Evolutionary conservation across 2,329 filamentous ascomycete genomes (phyloP).

Genomic region (Pseudogymnoascus sp.): DNA sequence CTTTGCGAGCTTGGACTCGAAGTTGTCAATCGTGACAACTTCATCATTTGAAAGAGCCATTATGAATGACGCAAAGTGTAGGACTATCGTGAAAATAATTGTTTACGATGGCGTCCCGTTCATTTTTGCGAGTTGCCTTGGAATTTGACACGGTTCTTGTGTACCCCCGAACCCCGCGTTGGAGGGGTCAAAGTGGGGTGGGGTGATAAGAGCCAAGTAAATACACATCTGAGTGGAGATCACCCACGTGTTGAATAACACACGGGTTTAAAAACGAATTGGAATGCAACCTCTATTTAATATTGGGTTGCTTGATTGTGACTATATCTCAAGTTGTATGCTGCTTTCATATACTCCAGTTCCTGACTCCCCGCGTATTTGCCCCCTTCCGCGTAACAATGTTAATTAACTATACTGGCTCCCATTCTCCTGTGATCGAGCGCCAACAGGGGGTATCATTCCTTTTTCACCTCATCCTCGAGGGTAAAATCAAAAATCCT

Average conservation of each 20-base stretch:
- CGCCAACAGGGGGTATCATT: neutral
- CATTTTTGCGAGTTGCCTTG: neutral
- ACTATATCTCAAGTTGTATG: neutral
- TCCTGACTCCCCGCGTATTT: neutral
- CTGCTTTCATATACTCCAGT: neutral
- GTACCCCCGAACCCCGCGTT: neutral
- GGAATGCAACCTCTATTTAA: neutral
- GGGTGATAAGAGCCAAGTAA: neutral
- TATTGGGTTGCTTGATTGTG: neutral
- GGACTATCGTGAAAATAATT: neutral
- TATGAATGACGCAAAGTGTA: neutral
- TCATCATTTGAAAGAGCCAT: constrained; percentile 20
- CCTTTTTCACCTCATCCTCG: neutral
- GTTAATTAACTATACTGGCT: neutral
- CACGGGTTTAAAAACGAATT: neutral
- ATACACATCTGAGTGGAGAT: neutral
- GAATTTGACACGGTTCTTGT: neutral
- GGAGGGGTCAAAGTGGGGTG: neutral
- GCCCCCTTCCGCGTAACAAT: neutral
- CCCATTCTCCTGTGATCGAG: neutral
- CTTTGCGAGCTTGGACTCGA: constrained; percentile 22
- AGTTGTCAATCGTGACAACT: constrained; percentile 27
- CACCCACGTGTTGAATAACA: neutral
- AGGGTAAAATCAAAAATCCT: constrained; percentile 70
- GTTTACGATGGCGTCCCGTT: neutral